Percentiles rank a stretch among this genome's conserved stretches.
Conservation (phyloP, 306 rosid genomes). For the Vigna hirtella region DNA sequence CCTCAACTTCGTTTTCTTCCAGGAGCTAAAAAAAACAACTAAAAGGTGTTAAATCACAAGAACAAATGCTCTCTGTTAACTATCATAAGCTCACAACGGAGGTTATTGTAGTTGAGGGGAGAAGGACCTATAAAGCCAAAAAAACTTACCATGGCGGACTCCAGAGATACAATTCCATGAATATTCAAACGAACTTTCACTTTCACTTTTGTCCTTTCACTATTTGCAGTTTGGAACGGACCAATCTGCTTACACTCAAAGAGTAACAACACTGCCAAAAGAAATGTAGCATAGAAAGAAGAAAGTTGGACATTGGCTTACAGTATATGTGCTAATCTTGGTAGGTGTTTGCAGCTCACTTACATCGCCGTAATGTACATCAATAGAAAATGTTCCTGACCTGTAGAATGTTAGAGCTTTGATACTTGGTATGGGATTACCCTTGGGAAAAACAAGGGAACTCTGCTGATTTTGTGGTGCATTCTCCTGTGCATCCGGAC, state of each 20-base stretch:
- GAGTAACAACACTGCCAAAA: slow-evolving; percentile 2
- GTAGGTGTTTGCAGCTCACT: slow-evolving; percentile 67
- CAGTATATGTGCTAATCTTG: slow-evolving; percentile 84
- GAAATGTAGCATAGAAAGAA: neutral
- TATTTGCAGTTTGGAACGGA: slow-evolving; percentile 71
- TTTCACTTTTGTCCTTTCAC: slow-evolving; percentile 75
- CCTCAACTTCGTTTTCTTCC: slow-evolving; percentile 91
- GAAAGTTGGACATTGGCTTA: slow-evolving; percentile 41
- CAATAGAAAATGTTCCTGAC: slow-evolving; percentile 81
- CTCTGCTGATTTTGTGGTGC: slow-evolving; percentile 64
- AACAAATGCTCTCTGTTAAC: neutral
- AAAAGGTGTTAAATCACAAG: neutral
- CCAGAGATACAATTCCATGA: slow-evolving; percentile 85
- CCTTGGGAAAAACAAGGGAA: slow-evolving; percentile 80
- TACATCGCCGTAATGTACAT: slow-evolving; percentile 68
- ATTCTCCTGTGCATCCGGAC: slow-evolving; percentile 71
- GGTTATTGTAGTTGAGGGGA: neutral
- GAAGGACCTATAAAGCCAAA: neutral
- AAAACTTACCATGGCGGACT: slow-evolving; percentile 76
- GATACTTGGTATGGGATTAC: slow-evolving; percentile 78
- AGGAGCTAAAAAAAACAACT: slow-evolving; percentile 56
- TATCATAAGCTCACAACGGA: neutral
- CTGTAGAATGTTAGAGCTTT: slow-evolving; percentile 88
- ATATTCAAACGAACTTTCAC: slow-evolving; percentile 83
- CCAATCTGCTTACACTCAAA: slow-evolving; percentile 72